These are phyloP conservation scores for Cyclostephanos invisitatus DNA, from an alignment of 108 stramenopile genomes.

Conservation along the genomic window DNA sequence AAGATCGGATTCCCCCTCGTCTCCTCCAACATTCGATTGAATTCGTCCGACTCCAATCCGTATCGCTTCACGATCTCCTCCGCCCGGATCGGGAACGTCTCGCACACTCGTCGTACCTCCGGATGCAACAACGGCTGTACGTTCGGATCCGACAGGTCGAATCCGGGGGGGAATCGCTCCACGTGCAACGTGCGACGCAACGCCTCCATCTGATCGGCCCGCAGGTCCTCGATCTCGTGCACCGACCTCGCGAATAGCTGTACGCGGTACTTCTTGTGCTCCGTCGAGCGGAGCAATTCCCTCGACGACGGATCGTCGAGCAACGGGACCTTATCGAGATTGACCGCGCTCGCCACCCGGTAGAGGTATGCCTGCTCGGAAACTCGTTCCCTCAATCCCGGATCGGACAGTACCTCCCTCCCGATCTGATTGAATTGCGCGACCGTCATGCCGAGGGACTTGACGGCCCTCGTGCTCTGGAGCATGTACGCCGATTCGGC, in stretches of 20 bases:
- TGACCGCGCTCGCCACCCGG: constrained; percentile 60
- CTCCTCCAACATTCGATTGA: constrained; percentile 73
- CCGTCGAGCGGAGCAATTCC: constrained; percentile 31
- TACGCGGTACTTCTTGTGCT: constrained; percentile 48
- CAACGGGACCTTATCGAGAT: constrained; percentile 59
- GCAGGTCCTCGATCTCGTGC: constrained; percentile 64
- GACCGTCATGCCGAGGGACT: constrained; percentile 64
- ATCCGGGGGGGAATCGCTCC: constrained; percentile 54
- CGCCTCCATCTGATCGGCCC: constrained; percentile 56
- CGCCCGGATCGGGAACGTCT: constrained; percentile 63
- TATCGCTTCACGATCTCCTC: constrained; percentile 73
- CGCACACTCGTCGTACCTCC: constrained; percentile 57
- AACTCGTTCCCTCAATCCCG: constrained; percentile 58
- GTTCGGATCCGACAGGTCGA: constrained; percentile 62
- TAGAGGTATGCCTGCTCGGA: constrained; percentile 83
- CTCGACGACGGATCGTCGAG: constrained; percentile 54
- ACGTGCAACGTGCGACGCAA: constrained; percentile 51
- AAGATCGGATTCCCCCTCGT: constrained; percentile 67
- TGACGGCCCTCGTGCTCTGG: constrained; percentile 55
- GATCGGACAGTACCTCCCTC: constrained; percentile 48
- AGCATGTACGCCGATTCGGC: constrained; percentile 49
- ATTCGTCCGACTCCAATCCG: constrained; percentile 69
- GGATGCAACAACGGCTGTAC: constrained; percentile 61
- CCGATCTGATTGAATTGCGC: constrained; percentile 71
- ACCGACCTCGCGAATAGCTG: constrained; percentile 66